Conservation (phyloP, 768 basidiomycete genomes). For the Leccinum truebloodii region DNA sequence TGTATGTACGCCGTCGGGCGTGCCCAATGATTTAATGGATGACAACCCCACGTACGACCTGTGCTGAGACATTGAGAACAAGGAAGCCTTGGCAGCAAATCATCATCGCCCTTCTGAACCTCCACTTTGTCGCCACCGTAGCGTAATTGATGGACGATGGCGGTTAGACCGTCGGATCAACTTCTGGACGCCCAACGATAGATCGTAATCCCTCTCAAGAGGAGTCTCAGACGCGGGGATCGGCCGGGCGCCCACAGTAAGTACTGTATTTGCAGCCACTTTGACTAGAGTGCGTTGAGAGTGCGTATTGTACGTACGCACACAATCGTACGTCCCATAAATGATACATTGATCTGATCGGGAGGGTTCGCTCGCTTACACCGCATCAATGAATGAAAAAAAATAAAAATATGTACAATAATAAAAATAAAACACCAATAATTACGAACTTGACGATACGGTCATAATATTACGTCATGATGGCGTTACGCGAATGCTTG, state of each 20-base stretch:
- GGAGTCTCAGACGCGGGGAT: neutral
- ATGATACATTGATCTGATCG: neutral
- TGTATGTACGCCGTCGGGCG: neutral
- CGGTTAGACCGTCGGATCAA: neutral
- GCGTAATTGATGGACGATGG: neutral
- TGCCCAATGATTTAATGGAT: neutral
- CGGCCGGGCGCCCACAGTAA: too few relatives aligned
- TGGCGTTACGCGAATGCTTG: neutral
- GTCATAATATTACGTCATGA: neutral
- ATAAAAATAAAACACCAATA: neutral
- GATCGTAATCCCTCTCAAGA: neutral
- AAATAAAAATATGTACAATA: neutral
- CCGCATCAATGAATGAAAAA: neutral
- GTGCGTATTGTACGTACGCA: too few relatives aligned
- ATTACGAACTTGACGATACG: neutral
- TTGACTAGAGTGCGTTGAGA: too few relatives aligned
- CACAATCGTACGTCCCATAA: neutral
- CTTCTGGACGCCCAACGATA: neutral
- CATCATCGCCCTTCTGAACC: neutral
- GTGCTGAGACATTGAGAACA: neutral
- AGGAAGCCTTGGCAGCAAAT: neutral
- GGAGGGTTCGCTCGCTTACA: neutral
- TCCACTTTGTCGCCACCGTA: neutral
- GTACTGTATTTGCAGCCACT: too few relatives aligned
- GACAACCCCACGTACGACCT: neutral